Evolutionary conservation across 768 basidiomycete genomes (phyloP).

Genomic region (Tubosaeta sp.): DNA sequence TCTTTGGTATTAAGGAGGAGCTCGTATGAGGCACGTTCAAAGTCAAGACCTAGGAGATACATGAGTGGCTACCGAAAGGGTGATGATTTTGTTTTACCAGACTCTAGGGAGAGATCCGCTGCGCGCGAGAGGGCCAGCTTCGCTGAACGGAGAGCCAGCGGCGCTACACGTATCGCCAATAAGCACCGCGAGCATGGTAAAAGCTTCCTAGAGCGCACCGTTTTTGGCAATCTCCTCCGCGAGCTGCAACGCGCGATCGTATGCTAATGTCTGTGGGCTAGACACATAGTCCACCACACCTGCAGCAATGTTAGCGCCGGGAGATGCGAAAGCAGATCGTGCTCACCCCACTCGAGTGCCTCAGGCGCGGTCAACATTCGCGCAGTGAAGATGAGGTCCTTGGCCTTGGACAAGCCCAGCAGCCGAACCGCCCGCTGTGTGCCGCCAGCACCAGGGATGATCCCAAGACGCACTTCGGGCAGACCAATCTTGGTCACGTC

Average conservation of each 20-base stretch:
- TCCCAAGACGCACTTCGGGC: constrained; percentile 75
- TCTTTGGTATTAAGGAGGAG: constrained; percentile 70
- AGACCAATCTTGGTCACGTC: constrained; percentile 82
- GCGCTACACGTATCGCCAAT: constrained; percentile 46
- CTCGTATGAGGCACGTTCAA: constrained; percentile 85
- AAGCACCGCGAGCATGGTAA: not conserved
- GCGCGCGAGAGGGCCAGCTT: constrained; percentile 83
- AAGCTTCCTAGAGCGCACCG: constrained; percentile 39
- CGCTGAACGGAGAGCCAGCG: constrained; percentile 81
- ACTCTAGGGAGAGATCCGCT: constrained; percentile 72
- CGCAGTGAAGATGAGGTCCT: constrained; percentile 83
- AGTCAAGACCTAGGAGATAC: constrained; percentile 66
- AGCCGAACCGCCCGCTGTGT: constrained; percentile 80
- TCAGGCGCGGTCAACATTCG: constrained; percentile 61
- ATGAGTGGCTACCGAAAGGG: constrained; percentile 1
- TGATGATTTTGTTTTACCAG: constrained; percentile 39
- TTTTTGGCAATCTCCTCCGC: constrained; percentile 63
- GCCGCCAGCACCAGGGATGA: constrained; percentile 89
- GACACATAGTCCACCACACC: constrained; percentile 83
- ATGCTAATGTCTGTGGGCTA: constrained; percentile 51
- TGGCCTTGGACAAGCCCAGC: constrained; percentile 75
- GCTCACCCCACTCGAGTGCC: constrained; percentile 65
- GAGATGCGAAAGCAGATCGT: too few species aligned
- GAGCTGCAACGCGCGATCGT: constrained; percentile 66
- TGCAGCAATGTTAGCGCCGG: constrained; percentile 30